phyloP scores from a whole-genome alignment of 345 rosid species.

The Citrus mangshanensis region DNA sequence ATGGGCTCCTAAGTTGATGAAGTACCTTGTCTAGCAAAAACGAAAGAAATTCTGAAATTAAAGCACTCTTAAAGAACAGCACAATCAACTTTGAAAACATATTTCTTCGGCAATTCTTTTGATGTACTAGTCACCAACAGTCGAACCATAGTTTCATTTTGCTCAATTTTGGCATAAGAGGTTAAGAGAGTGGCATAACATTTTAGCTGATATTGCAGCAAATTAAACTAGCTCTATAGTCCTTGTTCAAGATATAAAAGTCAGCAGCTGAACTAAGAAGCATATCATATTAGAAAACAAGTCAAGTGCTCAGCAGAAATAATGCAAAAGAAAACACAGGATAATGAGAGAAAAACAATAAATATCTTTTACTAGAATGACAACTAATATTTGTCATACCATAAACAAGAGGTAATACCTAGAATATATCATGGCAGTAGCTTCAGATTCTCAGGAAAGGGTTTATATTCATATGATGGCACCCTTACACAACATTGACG shows the following conservation, averaged over 20 bases:
- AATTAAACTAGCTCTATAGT: neutral
- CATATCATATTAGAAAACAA: neutral
- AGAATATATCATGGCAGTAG: constrained; percentile 84
- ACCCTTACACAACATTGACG: constrained; percentile 95
- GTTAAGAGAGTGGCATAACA: neutral
- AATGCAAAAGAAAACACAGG: neutral
- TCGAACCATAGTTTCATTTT: neutral
- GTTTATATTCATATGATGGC: constrained; percentile 66
- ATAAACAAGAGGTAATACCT: constrained; percentile 38
- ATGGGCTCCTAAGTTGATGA: neutral
- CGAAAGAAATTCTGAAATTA: neutral
- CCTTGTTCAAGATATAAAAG: neutral
- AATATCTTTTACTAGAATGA: neutral
- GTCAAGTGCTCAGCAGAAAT: neutral
- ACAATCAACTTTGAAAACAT: neutral
- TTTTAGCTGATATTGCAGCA: neutral
- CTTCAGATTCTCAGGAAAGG: constrained; percentile 95
- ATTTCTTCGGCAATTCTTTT: neutral
- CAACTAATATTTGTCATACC: neutral
- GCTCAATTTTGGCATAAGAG: neutral
- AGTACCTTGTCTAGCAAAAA: neutral
- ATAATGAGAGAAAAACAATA: neutral
- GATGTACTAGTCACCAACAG: neutral
- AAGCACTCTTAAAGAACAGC: neutral
- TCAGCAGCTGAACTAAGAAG: neutral